phyloP scores from a whole-genome alignment of 352 stramenopile genomes.

The Globisporangium paddicum region DNA sequence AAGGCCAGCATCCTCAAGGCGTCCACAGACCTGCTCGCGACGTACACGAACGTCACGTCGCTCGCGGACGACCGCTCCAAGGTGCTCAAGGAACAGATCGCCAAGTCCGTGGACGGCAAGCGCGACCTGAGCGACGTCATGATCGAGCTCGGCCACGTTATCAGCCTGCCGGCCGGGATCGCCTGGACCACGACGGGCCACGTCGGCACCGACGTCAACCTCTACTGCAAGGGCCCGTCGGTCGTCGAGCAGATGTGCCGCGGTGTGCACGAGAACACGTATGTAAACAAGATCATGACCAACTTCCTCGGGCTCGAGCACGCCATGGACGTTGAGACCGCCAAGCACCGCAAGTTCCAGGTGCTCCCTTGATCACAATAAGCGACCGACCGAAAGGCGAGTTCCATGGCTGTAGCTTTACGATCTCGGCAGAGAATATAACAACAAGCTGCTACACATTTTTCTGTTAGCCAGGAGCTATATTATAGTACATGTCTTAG shows the following conservation, averaged over 20 bases:
- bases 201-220: constrained; percentile 65
- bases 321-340: constrained; percentile 49
- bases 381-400: too few species aligned
- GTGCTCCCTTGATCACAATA: constrained; percentile 26
- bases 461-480: too few species aligned
- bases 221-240: constrained; percentile 63
- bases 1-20: constrained; percentile 31
- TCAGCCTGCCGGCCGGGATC: constrained; percentile 37
- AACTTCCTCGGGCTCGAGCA: constrained; percentile 62
- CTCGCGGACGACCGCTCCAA: constrained; percentile 22
- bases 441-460: too few species aligned
- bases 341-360: constrained; percentile 40
- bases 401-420: too few species aligned
- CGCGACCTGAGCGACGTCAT: constrained; percentile 38
- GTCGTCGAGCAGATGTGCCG: constrained; percentile 61
- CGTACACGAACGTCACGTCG: constrained; percentile 51
- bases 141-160: constrained; percentile 49
- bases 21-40: constrained; percentile 37
- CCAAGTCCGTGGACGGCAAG: constrained; percentile 37
- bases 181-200: constrained; percentile 62
- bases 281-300: constrained; percentile 75
- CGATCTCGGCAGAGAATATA: too few species aligned
- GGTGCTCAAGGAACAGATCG: constrained; percentile 31
- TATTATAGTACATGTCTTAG: too few species aligned
- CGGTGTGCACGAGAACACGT: constrained; percentile 60